Evolutionary conservation across 192 early-diverging fungal species (phyloP), one percentile per base, ranked within the genome.

Genomic region (Borealophlyctis nickersoniae): DNA sequence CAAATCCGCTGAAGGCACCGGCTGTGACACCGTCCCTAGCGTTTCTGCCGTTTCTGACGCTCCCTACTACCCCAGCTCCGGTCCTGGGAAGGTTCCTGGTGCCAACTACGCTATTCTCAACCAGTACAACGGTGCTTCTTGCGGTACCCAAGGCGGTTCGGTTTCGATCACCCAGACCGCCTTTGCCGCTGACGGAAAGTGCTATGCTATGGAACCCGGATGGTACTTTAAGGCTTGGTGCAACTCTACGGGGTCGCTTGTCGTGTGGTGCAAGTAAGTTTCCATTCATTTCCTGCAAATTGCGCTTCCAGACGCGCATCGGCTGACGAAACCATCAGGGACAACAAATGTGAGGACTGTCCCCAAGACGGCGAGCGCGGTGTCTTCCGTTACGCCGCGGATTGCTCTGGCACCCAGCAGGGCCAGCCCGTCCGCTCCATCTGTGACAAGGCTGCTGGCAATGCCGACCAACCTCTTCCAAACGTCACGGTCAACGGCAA

Each of bases 171-270:
- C 66, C 9, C 66, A 68, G 52, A 30, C 52, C 4, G 61, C 56
- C 30, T 60, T 33, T 29, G 66, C 66, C 2, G 66, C 66, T 2
- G 66, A 68, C 34, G 66, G 66, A 13, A 29, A n/a, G 24, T 68
- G 66, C 39, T 52, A 68, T 36, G 66, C 55, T 36, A 68, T 68
- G 66, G 66, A 68, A 36, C 65, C 65, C 5, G 65, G 65, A 3
- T 59, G 55, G 54, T 65, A 58, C 59, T 68, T 68, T 59, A 68
- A 68, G 35, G 66, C 66, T 14, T 22, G 24, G n/a, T 68, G 66
- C 57, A 68, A 60, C 51, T 27, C 36, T 14, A 51, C 26, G 1
- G 66, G 36, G 11, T 57, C 49, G 5, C 35, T 68, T 13, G 58
- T 68, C 11, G 31, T 61, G 51, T 68, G 49, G 49, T 68, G 66